phyloP scores from a whole-genome alignment of 805 yeast species.

The Pichia ethanolica region DNA sequence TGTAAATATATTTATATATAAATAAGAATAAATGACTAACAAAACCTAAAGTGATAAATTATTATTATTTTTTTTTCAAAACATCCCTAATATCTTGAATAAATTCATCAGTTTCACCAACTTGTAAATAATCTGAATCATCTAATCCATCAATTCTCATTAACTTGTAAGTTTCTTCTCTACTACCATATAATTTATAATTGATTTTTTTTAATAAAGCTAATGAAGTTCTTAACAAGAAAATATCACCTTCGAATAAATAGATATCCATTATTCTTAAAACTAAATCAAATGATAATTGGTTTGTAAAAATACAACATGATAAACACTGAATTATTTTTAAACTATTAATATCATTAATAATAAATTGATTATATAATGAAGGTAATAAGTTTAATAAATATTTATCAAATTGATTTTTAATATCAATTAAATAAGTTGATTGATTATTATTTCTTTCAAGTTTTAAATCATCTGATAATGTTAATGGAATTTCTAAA shows the following conservation, averaged over 20 bases:
- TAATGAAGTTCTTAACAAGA: conserved; percentile 45
- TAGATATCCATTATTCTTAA: conserved; percentile 49
- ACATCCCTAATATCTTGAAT: conserved; percentile 34
- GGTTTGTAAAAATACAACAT: conserved; percentile 38
- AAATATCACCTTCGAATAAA: conserved; percentile 54
- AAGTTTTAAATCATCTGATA: conserved; percentile 11
- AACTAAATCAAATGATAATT: conserved; percentile 39
- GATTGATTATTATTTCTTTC: conserved; percentile 3
- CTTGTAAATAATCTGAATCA: conserved; percentile 33
- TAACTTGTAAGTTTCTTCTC: conserved; percentile 36
- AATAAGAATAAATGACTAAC: too few relatives aligned
- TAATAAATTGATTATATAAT: conserved; percentile 43
- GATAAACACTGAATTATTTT: conserved; percentile 39
- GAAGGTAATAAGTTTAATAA: conserved; percentile 38
- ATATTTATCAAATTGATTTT: conserved; percentile 40
- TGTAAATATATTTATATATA: too few relatives aligned
- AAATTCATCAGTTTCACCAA: conserved; percentile 45
- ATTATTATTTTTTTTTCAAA: conserved; percentile 21
- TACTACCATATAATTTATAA: conserved; percentile 44
- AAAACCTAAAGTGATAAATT: too few relatives aligned
- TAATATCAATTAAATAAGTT: conserved; percentile 31
- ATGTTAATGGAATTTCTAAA: conserved; percentile 2
- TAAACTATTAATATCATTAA: conserved; percentile 33
- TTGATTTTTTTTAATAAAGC: conserved; percentile 43
- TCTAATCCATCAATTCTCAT: conserved; percentile 18